phyloP scores from a whole-genome alignment of 208 protist genomes.

The Naegleria fowleri region DNA sequence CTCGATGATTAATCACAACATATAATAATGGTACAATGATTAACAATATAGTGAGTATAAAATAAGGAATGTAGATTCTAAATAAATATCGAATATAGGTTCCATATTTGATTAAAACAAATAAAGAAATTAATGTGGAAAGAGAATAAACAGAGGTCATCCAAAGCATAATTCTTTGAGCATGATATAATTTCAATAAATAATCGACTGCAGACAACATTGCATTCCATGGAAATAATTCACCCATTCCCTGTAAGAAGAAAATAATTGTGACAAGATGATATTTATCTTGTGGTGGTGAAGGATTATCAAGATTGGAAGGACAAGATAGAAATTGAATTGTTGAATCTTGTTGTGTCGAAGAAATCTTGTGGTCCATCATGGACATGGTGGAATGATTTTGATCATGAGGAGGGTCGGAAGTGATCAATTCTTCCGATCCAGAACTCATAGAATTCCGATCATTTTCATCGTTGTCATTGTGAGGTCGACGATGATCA shows the following conservation, averaged over 20 bases:
- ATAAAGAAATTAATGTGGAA: conserved; percentile 27
- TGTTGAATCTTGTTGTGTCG: too few relatives aligned
- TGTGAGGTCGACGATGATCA: too few relatives aligned
- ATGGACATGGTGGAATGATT: too few relatives aligned
- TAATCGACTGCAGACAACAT: conserved; percentile 65
- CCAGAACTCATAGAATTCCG: too few relatives aligned
- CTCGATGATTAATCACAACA: conserved; percentile 46
- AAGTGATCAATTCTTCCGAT: too few relatives aligned
- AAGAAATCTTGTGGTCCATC: too few relatives aligned
- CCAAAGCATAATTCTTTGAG: background rate
- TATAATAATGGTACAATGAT: conserved; percentile 56
- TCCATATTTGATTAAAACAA: conserved; percentile 25
- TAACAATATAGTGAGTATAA: conserved; percentile 19
- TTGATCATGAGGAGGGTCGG: too few relatives aligned
- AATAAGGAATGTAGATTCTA: background rate
- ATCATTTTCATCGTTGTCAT: too few relatives aligned
- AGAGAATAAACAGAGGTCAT: conserved; percentile 31
- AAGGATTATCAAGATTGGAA: too few relatives aligned
- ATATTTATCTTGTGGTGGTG: background rate
- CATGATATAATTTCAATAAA: conserved; percentile 41
- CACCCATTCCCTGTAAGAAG: conserved; percentile 60
- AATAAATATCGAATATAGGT: background rate
- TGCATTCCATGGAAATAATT: conserved; percentile 75
- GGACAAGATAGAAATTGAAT: too few relatives aligned
- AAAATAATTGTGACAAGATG: background rate